Evolutionary conservation across 2,329 filamentous ascomycete species (phyloP), one percentile per base, ranked within the genome.

Genomic region (Bretziella fagacearum): DNA sequence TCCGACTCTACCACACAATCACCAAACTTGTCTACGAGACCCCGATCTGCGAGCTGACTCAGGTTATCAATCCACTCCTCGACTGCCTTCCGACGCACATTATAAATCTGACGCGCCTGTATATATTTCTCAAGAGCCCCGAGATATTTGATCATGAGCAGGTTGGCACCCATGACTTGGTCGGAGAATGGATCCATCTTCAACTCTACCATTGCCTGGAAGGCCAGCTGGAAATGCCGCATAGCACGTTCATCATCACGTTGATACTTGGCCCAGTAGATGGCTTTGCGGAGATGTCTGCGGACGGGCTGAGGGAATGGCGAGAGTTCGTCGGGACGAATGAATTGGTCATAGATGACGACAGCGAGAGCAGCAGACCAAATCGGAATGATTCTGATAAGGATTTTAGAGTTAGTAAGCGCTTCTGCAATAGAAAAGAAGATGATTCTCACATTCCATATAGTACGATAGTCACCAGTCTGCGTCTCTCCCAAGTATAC

Each of bases 91-190:
- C 80, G 70, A 35, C 93, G 69, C n/a, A 77, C 73, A 60, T 93
- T 84, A 26, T 95, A 64, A 3, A 94, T 77, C 43, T 84, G 74
- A 49, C 84, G 78, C 0, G 86, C 77, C 49, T 78, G 74, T 18
- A 74, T 68, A 56, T 78, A 78, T 55, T 81, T 74, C 26, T 78
- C 71, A 13, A 84, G 74, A 57, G 81, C 79, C 62, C 95, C 84
- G 52, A 94, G 70, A 69, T 93, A 77, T 7, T 72, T 71, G 1
- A 84, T 78, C 6, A 93, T 69, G 58, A 87, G 78, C 44, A 96
- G 79, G 57, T 86, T 84, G 45, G 96, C 78, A 6, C 91, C 91
- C 54, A 95, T 70, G 27, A 95, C 79, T 59, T 95, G 87, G 55
- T 95, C 83, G 3, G 83, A 87, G 59, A 87, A 93, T 0, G 84